phyloP scores from a whole-genome alignment of 768 basidiomycete genomes.

The Boletus tylopilopsis region DNA sequence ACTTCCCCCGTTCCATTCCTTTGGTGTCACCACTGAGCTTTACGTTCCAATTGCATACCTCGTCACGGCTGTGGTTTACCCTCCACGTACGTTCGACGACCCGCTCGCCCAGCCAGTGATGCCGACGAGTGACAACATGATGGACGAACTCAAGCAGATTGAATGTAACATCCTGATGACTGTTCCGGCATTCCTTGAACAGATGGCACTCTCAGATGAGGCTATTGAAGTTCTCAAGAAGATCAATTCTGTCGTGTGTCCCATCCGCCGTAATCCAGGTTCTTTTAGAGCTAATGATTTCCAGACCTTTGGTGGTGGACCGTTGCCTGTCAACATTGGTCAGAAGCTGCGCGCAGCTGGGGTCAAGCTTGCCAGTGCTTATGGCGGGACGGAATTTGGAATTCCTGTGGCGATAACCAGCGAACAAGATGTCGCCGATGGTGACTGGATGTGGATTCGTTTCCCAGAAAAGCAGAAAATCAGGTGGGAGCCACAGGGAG shows the following conservation, averaged over 20 bases:
- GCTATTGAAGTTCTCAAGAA: slow-evolving; percentile 24
- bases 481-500: slow-evolving; percentile 32
- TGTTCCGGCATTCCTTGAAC: slow-evolving; percentile 38
- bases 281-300: neutral
- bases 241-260: slow-evolving; percentile 30
- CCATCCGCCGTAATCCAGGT: neutral
- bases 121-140: slow-evolving; percentile 38
- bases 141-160: slow-evolving; percentile 31
- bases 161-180: slow-evolving; percentile 31
- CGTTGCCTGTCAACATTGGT: slow-evolving; percentile 33
- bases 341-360: slow-evolving; percentile 33
- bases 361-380: slow-evolving; percentile 30
- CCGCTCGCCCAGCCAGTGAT: slow-evolving; percentile 29
- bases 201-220: slow-evolving; percentile 29
- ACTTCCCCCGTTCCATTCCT: slow-evolving; percentile 27
- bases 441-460: slow-evolving; percentile 37
- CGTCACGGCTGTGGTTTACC: slow-evolving; percentile 20
- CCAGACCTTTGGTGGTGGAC: slow-evolving; percentile 39
- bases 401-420: neutral
- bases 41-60: slow-evolving; percentile 19
- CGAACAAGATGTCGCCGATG: slow-evolving; percentile 13
- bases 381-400: slow-evolving; percentile 35
- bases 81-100: slow-evolving; percentile 24
- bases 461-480: slow-evolving; percentile 19
- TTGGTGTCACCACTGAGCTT: slow-evolving; percentile 15